Base-by-base conservation (phyloP, 371 early-diverging fungal genomes). In the Mucor ambiguus region DNA sequence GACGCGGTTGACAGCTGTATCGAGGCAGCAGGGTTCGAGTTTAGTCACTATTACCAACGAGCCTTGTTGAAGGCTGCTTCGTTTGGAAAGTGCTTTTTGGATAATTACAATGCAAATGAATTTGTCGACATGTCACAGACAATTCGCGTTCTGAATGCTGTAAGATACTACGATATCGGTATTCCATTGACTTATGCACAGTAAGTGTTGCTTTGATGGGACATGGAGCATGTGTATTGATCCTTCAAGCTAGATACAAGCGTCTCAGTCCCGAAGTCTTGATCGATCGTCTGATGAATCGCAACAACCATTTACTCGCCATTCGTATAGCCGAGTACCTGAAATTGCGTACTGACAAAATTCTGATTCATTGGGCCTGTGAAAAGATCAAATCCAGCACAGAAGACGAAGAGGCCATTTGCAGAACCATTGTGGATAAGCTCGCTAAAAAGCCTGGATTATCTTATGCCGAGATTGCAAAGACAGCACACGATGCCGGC, bases 311-410 rank as follows among this genome's bases (percentile, higher is more conserved):
- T 72, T 76, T 92, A 20, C 76, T 98, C 22, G 98, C 97, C 0
- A 77, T 95, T 24, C 85, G 89, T 16, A 84, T 97, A 20, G 93
- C 95, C 63, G 92, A 93, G 37, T 94, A 94, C 69, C 72, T 97
- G 43, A 85, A 90, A 41, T 77, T 95, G 64, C 82, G 90, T n/a
- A 81, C 87, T 0, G 95, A 95, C 64, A 84, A 88, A 33, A 93
- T 97, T 29, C 73, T 95, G 22, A 90, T 95, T 30, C 94, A 97
- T 70, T 98, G 99, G 99, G 99, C 98, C 0, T 95, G 96, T 65
- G 87, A 92, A 67, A 97, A 97, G 89, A 92, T 97, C 66, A 94
- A 92, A 70, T 77, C 85, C 0, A 90, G 95, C 0, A 87, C 85
- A 1, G 92, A 94, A 28, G 95, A 95, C 67, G 97, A 97, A 59